Evolutionary conservation across 2,329 filamentous ascomycete genomes (phyloP).

Genomic region (Thielaviopsis punctulata): DNA sequence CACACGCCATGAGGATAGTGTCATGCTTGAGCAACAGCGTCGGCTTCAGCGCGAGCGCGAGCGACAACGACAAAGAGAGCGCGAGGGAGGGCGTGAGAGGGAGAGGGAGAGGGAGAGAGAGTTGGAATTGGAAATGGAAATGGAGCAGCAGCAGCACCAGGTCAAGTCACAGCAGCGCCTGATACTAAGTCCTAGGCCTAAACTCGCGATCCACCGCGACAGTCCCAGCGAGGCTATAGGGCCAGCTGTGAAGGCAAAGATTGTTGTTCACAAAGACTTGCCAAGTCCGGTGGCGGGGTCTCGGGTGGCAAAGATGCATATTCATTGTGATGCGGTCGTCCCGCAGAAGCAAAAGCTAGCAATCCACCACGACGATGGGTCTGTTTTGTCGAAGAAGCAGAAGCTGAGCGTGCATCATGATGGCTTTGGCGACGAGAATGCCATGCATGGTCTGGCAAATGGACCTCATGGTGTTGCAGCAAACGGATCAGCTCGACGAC

Average conservation of each 20-base stretch:
- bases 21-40: slow-evolving; percentile 1
- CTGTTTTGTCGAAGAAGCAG: slow-evolving; percentile 10
- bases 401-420: slow-evolving; percentile 9
- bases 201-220: slow-evolving; percentile 7
- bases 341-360: slow-evolving; percentile 11
- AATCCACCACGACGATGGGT: slow-evolving; percentile 10
- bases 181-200: background rate
- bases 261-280: background rate
- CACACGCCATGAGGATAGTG: slow-evolving; percentile 8
- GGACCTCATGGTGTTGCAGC: background rate
- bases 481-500: background rate
- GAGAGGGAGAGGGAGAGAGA: background rate
- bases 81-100: background rate
- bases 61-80: background rate
- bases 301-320: slow-evolving; percentile 5
- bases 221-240: background rate
- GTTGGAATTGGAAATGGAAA: background rate
- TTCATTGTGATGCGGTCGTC: slow-evolving; percentile 4
- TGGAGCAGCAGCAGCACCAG: background rate
- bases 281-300: background rate
- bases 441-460: too few species aligned
- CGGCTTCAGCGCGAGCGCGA: background rate
- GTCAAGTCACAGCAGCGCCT: background rate
- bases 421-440: slow-evolving; percentile 4
- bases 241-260: background rate